These are phyloP conservation scores for Collariella sp. DNA, from an alignment of 495 filamentous ascomycete genomes.

Conservation along the genomic window DNA sequence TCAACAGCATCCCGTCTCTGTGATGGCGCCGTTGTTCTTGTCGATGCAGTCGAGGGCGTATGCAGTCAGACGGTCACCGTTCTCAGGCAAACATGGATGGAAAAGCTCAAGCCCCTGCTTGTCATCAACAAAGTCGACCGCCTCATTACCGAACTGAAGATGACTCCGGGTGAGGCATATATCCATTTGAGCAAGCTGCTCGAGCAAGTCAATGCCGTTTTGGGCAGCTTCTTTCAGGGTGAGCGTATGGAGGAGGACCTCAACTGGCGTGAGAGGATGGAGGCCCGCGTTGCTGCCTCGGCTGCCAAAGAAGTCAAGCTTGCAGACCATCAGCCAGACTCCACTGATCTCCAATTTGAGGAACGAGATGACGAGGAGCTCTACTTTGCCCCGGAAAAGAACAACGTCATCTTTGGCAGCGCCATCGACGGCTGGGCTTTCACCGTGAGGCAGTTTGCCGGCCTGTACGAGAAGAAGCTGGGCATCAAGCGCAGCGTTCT, in stretches of 20 bases:
- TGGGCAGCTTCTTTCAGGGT: slow-evolving; percentile 95
- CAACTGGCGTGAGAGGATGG: slow-evolving; percentile 89
- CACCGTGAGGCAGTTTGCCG: slow-evolving; percentile 88
- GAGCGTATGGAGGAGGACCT: slow-evolving; percentile 98
- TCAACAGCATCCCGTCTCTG: slow-evolving; percentile 91
- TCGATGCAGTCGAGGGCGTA: slow-evolving; percentile 97
- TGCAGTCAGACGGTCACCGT: slow-evolving; percentile 98
- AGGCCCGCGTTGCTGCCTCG: slow-evolving; percentile 63
- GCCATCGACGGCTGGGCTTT: slow-evolving; percentile 98
- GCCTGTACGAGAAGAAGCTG: slow-evolving; percentile 91
- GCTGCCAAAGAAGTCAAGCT: slow-evolving; percentile 41
- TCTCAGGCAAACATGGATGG: slow-evolving; percentile 87
- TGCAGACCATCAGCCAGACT: slow-evolving; percentile 42
- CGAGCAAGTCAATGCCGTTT: slow-evolving; percentile 93
- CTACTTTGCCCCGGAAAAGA: slow-evolving; percentile 96
- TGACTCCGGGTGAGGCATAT: slow-evolving; percentile 85
- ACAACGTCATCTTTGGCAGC: slow-evolving; percentile 98
- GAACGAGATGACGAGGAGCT: slow-evolving; percentile 95
- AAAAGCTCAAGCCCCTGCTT: slow-evolving; percentile 87
- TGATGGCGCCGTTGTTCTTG: slow-evolving; percentile 87
- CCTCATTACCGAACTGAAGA: slow-evolving; percentile 82
- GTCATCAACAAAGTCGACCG: slow-evolving; percentile 99
- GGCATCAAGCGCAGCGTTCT: slow-evolving; percentile 85
- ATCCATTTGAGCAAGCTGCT: slow-evolving; percentile 81
- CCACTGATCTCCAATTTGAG: slow-evolving; percentile 61